Percentiles rank a stretch among this genome's conserved stretches.
Conservation (phyloP, 2,329 filamentous ascomycete species). For the Xylariaceae sp. region DNA sequence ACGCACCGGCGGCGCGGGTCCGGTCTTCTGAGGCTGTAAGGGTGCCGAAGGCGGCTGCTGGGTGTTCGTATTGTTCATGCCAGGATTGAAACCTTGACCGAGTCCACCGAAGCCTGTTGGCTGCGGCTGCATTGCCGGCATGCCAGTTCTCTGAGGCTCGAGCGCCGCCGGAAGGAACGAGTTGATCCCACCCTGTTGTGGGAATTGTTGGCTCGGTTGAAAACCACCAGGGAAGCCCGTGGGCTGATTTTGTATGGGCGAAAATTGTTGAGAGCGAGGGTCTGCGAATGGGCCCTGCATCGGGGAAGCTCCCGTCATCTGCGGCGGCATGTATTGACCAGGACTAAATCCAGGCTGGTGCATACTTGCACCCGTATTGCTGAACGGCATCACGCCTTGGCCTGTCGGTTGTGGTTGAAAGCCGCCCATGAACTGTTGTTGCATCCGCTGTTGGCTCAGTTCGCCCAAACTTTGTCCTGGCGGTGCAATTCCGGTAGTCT, state of each 20-base stretch:
- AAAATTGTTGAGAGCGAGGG: slow-evolving; percentile 46
- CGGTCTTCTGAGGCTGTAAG: slow-evolving; percentile 77
- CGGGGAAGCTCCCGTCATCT: slow-evolving; percentile 44
- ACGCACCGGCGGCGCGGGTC: slow-evolving; percentile 82
- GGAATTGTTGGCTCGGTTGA: slow-evolving; percentile 40
- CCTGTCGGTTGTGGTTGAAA: slow-evolving; percentile 45
- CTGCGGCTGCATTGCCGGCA: slow-evolving; percentile 45
- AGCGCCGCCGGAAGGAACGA: slow-evolving; percentile 61
- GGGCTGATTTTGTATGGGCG: slow-evolving; percentile 60
- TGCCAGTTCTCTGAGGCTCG: slow-evolving; percentile 62
- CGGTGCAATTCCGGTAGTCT: slow-evolving; percentile 80
- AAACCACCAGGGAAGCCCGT: slow-evolving; percentile 60
- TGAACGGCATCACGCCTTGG: slow-evolving; percentile 44
- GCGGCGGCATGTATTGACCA: slow-evolving; percentile 49
- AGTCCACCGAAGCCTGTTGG: slow-evolving; percentile 54
- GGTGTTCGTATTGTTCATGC: slow-evolving; percentile 53
- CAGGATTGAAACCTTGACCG: slow-evolving; percentile 48
- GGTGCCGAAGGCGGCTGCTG: slow-evolving; percentile 63
- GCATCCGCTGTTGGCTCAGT: slow-evolving; percentile 66
- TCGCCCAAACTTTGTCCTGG: slow-evolving; percentile 78
- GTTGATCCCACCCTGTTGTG: slow-evolving; percentile 60
- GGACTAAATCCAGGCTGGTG: slow-evolving; percentile 43
- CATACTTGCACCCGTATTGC: slow-evolving; percentile 39
- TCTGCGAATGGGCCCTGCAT: slow-evolving; percentile 47
- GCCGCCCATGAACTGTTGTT: slow-evolving; percentile 57